phyloP scores from a whole-genome alignment of 306 rosid species.

The Macrotyloma uniflorum region DNA sequence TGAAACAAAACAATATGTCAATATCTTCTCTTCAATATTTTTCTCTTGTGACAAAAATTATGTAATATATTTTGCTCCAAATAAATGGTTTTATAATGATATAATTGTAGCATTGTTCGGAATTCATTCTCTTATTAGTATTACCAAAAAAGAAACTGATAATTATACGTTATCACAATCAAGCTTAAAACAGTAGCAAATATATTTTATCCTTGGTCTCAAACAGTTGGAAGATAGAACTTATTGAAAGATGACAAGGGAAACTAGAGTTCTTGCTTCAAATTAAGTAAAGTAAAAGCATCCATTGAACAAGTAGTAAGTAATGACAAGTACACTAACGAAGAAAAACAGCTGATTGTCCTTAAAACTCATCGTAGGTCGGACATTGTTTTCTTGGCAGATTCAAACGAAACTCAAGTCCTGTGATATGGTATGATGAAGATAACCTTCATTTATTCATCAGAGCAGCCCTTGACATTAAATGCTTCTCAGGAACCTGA shows the following conservation, averaged over 20 bases:
- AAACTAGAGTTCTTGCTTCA: constrained; percentile 41
- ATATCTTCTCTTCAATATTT: background rate
- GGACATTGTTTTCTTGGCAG: constrained; percentile 40
- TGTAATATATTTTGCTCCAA: background rate
- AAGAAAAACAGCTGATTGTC: constrained; percentile 39
- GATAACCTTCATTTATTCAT: constrained; percentile 62
- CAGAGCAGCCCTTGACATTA: constrained; percentile 71
- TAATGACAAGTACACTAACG: constrained; percentile 37
- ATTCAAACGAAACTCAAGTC: constrained; percentile 45
- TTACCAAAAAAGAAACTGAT: background rate
- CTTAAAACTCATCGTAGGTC: constrained; percentile 45
- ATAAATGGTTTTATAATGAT: background rate
- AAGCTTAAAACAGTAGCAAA: background rate
- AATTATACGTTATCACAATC: background rate
- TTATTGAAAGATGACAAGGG: constrained; percentile 31
- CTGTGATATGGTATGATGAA: constrained; percentile 16
- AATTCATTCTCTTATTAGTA: background rate
- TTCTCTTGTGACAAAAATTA: background rate
- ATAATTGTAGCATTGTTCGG: too few relatives aligned
- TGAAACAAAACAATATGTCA: background rate
- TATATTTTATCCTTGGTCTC: background rate
- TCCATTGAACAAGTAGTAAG: constrained; percentile 39
- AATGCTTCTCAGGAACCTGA: constrained; percentile 78
- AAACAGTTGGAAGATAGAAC: background rate
- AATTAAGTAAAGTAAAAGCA: constrained; percentile 41